phyloP scores from a whole-genome alignment of 2,329 filamentous ascomycete species.

The Trichophyton benhamiae region DNA sequence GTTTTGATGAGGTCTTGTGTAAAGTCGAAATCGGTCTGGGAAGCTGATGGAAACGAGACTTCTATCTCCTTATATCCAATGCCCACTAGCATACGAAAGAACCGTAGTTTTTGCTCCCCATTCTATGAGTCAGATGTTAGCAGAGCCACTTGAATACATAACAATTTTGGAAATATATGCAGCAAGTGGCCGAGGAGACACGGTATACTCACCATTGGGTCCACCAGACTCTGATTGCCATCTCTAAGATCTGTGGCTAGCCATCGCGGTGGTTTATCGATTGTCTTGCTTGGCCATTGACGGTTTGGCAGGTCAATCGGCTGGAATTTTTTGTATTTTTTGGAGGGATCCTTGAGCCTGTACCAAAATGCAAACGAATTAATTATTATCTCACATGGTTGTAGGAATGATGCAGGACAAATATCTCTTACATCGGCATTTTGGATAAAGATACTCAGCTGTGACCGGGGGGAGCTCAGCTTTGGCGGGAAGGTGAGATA shows the following conservation, averaged over 20 bases:
- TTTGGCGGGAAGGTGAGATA: neutral
- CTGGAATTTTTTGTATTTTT: slow-evolving; percentile 37
- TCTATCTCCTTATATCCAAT: slow-evolving; percentile 98
- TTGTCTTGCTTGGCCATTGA: slow-evolving; percentile 68
- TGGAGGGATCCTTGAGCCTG: slow-evolving; percentile 39
- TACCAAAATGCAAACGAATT: slow-evolving; percentile 7
- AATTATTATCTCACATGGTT: neutral
- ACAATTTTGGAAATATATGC: neutral
- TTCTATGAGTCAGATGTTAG: slow-evolving; percentile 43
- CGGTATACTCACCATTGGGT: slow-evolving; percentile 63
- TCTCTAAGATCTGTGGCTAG: slow-evolving; percentile 79
- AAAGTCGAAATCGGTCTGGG: slow-evolving; percentile 92
- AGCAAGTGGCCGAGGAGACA: no score
- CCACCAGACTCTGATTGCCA: slow-evolving; percentile 84
- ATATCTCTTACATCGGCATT: slow-evolving; percentile 15
- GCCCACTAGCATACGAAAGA: slow-evolving; percentile 87
- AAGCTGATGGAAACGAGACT: slow-evolving; percentile 87
- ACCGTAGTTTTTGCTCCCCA: slow-evolving; percentile 86
- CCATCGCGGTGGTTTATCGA: slow-evolving; percentile 82
- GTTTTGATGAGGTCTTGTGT: slow-evolving; percentile 77
- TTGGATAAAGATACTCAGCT: neutral
- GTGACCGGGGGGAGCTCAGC: neutral
- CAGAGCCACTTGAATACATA: neutral
- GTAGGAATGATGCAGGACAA: neutral
- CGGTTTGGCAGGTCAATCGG: slow-evolving; percentile 39